Conservation (phyloP, 106 monocot genomes). For the Dendrobium catenatum region DNA sequence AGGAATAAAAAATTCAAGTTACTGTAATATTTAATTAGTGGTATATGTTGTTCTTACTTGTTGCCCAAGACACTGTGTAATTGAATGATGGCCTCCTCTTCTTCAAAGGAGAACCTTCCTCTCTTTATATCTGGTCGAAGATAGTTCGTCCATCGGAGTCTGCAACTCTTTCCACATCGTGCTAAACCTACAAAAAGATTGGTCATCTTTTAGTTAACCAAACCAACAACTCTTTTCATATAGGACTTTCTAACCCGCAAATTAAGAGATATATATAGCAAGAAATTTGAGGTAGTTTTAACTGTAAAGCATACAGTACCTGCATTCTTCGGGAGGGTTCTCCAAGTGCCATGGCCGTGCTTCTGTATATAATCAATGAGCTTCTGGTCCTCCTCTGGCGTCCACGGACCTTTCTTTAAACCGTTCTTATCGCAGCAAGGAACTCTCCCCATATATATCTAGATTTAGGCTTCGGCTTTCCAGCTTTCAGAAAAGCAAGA, state of each 20-base stretch:
- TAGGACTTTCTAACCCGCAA: too few species aligned
- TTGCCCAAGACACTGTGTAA: not conserved
- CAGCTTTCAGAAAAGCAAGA: not conserved
- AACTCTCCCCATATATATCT: not conserved
- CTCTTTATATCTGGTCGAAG: constrained; percentile 9
- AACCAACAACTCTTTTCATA: too few species aligned
- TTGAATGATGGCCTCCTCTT: constrained; percentile 4
- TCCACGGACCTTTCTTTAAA: constrained; percentile 3
- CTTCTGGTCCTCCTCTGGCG: constrained; percentile 2
- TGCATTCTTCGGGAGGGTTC: not conserved
- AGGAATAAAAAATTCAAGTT: too few species aligned
- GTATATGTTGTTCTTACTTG: not conserved
- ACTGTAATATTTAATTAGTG: not conserved
- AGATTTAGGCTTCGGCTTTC: too few species aligned
- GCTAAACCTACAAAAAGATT: not conserved
- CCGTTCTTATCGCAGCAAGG: constrained; percentile 5
- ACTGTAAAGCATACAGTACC: not conserved
- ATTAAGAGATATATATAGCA: too few species aligned
- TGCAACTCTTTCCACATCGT: constrained; percentile 3
- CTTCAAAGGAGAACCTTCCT: constrained; percentile 6
- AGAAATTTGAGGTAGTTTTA: too few species aligned
- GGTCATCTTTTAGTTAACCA: not conserved
- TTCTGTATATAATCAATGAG: constrained; percentile 2
- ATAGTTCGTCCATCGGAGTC: constrained; percentile 2
- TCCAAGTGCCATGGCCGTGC: constrained; percentile 1